A percentile compares a stretch with the other conserved stretches of the same genome.
phyloP scores from a whole-genome alignment of 2,329 filamentous ascomycete genomes.

The Tolypocladium nubicola region DNA sequence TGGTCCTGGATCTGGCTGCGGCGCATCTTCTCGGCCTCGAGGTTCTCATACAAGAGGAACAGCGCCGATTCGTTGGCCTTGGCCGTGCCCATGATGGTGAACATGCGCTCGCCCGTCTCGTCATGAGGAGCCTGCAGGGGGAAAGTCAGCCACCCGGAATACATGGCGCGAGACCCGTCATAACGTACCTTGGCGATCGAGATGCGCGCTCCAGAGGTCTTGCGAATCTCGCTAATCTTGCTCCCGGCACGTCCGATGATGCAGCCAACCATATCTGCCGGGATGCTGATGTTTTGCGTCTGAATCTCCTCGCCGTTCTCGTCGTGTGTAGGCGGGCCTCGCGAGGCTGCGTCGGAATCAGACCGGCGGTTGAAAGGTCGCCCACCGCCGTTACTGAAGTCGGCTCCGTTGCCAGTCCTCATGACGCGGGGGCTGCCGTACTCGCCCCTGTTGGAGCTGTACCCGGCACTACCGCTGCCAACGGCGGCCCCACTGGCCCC shows the following conservation, averaged over 20 bases:
- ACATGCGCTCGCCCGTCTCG: constrained; percentile 97
- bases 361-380: constrained; percentile 68
- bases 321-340: constrained; percentile 78
- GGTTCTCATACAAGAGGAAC: constrained; percentile 95
- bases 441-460: constrained; percentile 30
- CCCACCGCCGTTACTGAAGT: constrained; percentile 74
- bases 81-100: constrained; percentile 95
- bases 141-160: background rate
- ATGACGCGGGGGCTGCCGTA: constrained; percentile 63
- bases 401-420: constrained; percentile 94
- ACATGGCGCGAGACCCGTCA: too few species aligned
- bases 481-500: constrained; percentile 34
- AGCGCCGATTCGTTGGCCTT: constrained; percentile 92
- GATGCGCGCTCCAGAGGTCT: constrained; percentile 91
- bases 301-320: constrained; percentile 97
- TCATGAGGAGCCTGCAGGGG: constrained; percentile 69
- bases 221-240: constrained; percentile 98
- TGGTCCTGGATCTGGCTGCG: constrained; percentile 64
- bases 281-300: constrained; percentile 99
- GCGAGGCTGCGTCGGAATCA: constrained; percentile 68
- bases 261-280: constrained; percentile 98
- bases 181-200: constrained; percentile 76
- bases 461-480: constrained; percentile 23
- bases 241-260: constrained; percentile 92
- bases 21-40: constrained; percentile 98